These are phyloP conservation scores for Pontederia crassipes DNA, from an alignment of 176 grass and related monocot genomes.

Conservation along the genomic window DNA sequence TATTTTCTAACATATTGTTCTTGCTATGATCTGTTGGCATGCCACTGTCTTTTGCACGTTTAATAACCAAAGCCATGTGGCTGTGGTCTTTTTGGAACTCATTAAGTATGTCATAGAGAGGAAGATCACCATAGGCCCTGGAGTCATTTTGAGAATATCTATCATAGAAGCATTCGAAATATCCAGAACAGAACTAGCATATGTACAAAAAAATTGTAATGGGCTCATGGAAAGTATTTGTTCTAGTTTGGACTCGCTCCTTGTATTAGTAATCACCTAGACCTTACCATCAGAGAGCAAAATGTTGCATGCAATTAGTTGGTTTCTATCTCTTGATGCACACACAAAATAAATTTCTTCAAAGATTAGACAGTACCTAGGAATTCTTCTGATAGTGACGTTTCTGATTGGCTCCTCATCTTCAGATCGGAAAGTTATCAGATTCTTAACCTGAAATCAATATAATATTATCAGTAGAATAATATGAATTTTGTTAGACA, in stretches of 20 bases:
- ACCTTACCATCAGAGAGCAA: no score
- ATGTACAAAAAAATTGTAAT: no score
- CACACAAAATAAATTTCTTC: neutral
- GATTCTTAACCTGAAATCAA: slow-evolving; percentile 79
- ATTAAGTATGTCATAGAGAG: slow-evolving; percentile 97
- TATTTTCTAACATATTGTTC: slow-evolving; percentile 33
- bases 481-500: neutral
- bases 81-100: slow-evolving; percentile 99
- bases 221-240: no score
- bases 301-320: no score
- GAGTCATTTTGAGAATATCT: slow-evolving; percentile 22
- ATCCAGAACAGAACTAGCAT: no score
- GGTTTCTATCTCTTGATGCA: neutral
- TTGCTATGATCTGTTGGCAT: slow-evolving; percentile 39
- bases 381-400: slow-evolving; percentile 98
- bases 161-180: neutral
- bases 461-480: neutral
- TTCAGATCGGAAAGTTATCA: slow-evolving; percentile 75
- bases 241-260: no score
- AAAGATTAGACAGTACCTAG: slow-evolving; percentile 49
- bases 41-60: slow-evolving; percentile 44
- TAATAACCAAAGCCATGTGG: slow-evolving; percentile 95
- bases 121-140: slow-evolving; percentile 91
- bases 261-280: no score
- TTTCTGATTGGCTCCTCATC: slow-evolving; percentile 79